A percentile compares a stretch with the other conserved stretches of the same genome.
Evolutionary conservation across 345 rosid species (phyloP).

Genomic region (Cardamine resedifolia): DNA sequence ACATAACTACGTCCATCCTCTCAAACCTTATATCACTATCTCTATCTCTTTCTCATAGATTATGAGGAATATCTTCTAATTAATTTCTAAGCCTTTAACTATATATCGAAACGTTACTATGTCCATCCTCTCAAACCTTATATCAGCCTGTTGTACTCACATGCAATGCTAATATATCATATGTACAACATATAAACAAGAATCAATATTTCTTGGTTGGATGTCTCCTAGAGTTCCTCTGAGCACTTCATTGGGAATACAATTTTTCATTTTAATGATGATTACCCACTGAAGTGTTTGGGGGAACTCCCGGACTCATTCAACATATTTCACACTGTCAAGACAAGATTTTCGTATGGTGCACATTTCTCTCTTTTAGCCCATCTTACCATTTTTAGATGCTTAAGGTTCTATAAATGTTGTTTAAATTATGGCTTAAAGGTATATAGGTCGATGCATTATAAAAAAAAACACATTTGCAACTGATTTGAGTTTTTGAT

Average conservation of each 20-base stretch:
- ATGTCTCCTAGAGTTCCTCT: constrained; percentile 36
- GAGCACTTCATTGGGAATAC: constrained; percentile 32
- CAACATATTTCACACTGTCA: not conserved
- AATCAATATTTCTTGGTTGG: constrained; percentile 7
- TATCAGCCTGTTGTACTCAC: not conserved
- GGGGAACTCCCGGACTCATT: constrained; percentile 38
- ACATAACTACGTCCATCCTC: not conserved
- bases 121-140: too few species aligned
- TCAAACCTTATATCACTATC: too few species aligned
- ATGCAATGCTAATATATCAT: not conserved
- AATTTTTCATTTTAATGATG: not conserved
- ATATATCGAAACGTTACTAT: too few species aligned
- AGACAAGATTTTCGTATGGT: not conserved
- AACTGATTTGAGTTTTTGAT: not conserved
- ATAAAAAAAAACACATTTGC: not conserved
- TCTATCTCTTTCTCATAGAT: too few species aligned
- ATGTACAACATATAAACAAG: not conserved
- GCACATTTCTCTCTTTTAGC: not conserved
- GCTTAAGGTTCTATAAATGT: not conserved
- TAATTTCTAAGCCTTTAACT: too few species aligned
- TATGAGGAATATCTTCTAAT: too few species aligned
- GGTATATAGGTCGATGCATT: not conserved
- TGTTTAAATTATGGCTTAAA: constrained; percentile 1
- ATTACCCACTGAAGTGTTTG: constrained; percentile 38
- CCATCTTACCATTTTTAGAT: not conserved